phyloP scores from a whole-genome alignment of 306 rosid genomes.

The Acacia acuminata region DNA sequence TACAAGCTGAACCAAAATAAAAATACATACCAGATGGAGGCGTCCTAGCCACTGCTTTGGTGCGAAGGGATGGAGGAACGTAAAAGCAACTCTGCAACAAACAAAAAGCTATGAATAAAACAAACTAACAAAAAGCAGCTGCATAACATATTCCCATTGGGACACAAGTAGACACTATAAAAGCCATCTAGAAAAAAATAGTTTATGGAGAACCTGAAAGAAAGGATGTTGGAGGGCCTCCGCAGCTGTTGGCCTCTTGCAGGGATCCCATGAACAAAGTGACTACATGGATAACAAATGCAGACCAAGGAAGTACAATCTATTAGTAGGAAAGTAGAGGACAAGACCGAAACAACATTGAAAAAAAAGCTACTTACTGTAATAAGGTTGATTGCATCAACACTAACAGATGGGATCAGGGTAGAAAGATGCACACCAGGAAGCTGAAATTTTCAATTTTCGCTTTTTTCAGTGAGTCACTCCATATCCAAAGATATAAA shows the following conservation, averaged over 20 bases:
- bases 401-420: constrained; percentile 71
- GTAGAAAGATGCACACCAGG: constrained; percentile 75
- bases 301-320: not conserved
- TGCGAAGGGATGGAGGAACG: constrained; percentile 70
- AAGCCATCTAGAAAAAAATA: not conserved
- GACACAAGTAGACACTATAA: not conserved
- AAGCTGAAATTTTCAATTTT: constrained; percentile 45
- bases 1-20: not conserved
- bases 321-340: not conserved
- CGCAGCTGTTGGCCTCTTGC: constrained; percentile 66
- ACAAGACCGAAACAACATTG: not conserved
- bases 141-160: not conserved
- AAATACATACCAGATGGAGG: constrained; percentile 61
- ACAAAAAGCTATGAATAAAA: not conserved
- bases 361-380: constrained; percentile 41
- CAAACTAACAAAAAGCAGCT: not conserved
- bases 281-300: constrained; percentile 30
- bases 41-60: constrained; percentile 48
- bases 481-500: not conserved
- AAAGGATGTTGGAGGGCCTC: constrained; percentile 80
- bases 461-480: constrained; percentile 16
- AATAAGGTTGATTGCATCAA: constrained; percentile 76
- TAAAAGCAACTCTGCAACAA: constrained; percentile 60
- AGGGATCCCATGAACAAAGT: constrained; percentile 79
- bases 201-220: constrained; percentile 50